Evolutionary conservation across 768 basidiomycete species (phyloP), one percentile per base, ranked within the genome.

Genomic region (Amanita rubescens): DNA sequence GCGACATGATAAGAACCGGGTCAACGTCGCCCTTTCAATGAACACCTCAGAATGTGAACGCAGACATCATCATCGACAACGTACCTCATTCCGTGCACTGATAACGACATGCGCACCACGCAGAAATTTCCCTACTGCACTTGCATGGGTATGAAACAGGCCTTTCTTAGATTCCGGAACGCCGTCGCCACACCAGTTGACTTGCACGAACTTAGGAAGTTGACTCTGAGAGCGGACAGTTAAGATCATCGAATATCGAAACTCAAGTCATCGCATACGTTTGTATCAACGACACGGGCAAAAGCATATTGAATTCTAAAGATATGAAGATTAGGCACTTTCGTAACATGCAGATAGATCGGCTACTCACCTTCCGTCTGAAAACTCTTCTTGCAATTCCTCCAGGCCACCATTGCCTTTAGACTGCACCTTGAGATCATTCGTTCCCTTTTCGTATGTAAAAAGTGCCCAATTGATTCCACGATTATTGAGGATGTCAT

Each of bases 171-270:
- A 75, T 66, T 85, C 91, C 11, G 95, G 95, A 1, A 98, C 95
- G 54, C 95, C 95, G 63, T 95, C 94, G 41, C 95, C 95, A 60
- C 92, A 93, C 94, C 95, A 96, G 62, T 93, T 91, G 68, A 98
- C 87, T 63, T 95, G 90, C 14, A 97, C 92, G 57, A 94, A 91
- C 71, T 96, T 97, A 42, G 85, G 76, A 2, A 98, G 77, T 56
- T 85, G 75, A 63, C 80, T 90, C 88, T 95, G 60, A 11, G 14
- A 51, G 55, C n/a, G 38, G 30, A 34, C 53, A 48, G 43, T 46
- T 33, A n/a, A 49, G 50, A 50, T 17, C 35, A 4, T 24, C 11
- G 52, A 45, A 2, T 43, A 48, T 24, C 32, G 27, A 38, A 43
- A 25, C 51, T 24, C 39, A n/a, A 2, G 9, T 11, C 12, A 14